Evolutionary conservation across 1,139 yeast genomes (phyloP).

Genomic region (Pneumocystis wakefieldiae): DNA sequence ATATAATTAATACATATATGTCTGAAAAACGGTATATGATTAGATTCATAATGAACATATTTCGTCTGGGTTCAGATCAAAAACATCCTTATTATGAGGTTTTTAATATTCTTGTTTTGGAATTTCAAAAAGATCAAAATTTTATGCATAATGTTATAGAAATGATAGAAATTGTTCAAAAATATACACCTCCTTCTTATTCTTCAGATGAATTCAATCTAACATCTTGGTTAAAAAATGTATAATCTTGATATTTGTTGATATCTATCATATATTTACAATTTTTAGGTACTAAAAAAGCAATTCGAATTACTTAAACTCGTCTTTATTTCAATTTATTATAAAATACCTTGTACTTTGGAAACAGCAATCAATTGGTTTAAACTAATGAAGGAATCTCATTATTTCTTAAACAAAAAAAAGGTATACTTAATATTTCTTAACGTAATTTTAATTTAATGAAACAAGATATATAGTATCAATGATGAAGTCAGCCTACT

Average conservation of each 20-base stretch:
- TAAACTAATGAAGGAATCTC: not conserved
- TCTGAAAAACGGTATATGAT: not conserved
- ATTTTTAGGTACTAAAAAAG: not conserved
- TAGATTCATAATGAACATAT: not conserved
- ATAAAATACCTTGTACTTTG: not conserved
- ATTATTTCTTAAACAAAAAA: not conserved
- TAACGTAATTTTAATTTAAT: not conserved
- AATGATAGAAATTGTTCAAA: not conserved
- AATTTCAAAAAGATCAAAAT: not conserved
- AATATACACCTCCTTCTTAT: not conserved
- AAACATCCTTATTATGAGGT: not conserved
- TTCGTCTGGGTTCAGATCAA: not conserved
- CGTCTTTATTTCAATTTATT: not conserved
- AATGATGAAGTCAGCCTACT: not conserved
- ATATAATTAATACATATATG: not conserved
- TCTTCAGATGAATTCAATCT: not conserved
- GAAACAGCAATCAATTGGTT: not conserved
- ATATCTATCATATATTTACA: not conserved
- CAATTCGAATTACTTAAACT: not conserved
- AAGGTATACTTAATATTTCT: not conserved
- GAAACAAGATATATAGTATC: not conserved
- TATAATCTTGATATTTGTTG: not conserved
- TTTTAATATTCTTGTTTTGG: not conserved
- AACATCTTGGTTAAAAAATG: not conserved
- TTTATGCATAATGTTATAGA: not conserved